Evolutionary conservation across 2,329 filamentous ascomycete species (phyloP), one percentile per base, ranked within the genome.

Genomic region (Hirsutella minnesotensis): DNA sequence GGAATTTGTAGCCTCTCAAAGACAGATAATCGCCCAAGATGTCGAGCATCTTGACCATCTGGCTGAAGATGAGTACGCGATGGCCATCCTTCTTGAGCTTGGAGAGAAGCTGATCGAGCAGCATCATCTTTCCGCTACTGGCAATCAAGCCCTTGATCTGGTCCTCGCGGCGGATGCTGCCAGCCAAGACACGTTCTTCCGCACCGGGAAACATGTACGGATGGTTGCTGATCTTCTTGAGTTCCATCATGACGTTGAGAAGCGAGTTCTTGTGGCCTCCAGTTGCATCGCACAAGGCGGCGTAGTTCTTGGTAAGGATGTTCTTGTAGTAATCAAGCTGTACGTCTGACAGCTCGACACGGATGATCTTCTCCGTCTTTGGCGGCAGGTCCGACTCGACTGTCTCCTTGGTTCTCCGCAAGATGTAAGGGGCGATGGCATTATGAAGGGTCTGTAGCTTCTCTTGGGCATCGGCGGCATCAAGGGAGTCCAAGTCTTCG

Each of bases 321-420:
- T 96, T 96, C 66, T 96, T 96, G 70, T 98, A 98, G 62, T 95
- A 96, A 50, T 98, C 90, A 9, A 96, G 71, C 58, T 98, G 92
- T 22, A 96, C 82, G 62, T 98, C 92, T 0, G 92, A 94, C 40
- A 98, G 72, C 62, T 96, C 92, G 34, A 98, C 92, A 44, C 94
- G 87, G 59, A 98, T 94, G 51, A 98, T 98, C 69, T 96, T 98
- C 61, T 98, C 92, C 0, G 87, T 95, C 69, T 98, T 98, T 1
- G 90, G 88, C 12, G 92, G 92, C 21, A 98, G 69, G 52, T 98
- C 92, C 19, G 89, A 94, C 61, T 96, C 92, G 8, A 98, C 94
- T 44, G 92, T 95, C 58, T 95, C 86, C 64, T 98, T 98, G 16
- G 92, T 96, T 41, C 92, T 83, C 33, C 92, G 86, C 41, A 98